Evolutionary conservation across 2,329 filamentous ascomycete species (phyloP), one percentile per base, ranked within the genome.

Genomic region (Amauroascus niger): DNA sequence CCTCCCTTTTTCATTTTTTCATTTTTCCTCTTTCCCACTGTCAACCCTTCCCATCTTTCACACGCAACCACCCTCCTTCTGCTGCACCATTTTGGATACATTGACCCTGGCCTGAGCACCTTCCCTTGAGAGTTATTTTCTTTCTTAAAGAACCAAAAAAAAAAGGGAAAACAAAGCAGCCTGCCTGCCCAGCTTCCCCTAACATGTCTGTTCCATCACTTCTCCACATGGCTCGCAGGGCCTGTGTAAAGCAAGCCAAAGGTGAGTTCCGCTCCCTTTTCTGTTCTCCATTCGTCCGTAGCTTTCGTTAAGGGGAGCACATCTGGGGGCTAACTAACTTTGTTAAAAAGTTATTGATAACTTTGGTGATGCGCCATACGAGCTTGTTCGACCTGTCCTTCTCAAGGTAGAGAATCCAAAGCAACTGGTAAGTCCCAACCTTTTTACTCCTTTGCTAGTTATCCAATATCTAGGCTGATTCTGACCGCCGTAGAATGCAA

Each of bases 301-400:
- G n/a, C n/a, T n/a, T n/a, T n/a, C n/a, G n/a, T n/a, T n/a, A n/a
- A n/a, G n/a, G n/a, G n/a, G 13, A 32, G 22, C 13, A 43, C 60
- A 18, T 50, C 6, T 46, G 50, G 14, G n/a, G 13, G 22, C 55
- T 49, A 41, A 55, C 32, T 35, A 35, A 44, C 24, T 51, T 20
- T 22, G 22, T 11, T 43, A 46, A 2, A 45, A 28, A 78, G 75
- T 73, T 53, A 76, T 96, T 53, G 76, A 76, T 44, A 83, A 87
- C 66, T 75, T 96, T 43, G 87, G 87, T 59, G 78, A 83, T 54
- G 73, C 90, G 37, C 81, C 84, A 2, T 88, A 85, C 69, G 70
- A 77, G 22, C 72, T 84, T 58, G 78, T 87, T 49, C 76, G 78
- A 6, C 78, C 81, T 1, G 79, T 96, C 39, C 80, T 97, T 30